Evolutionary conservation across 805 yeast species (phyloP), one percentile per base, ranked within the genome.

Genomic region (Sugiyamaella floridensis): DNA sequence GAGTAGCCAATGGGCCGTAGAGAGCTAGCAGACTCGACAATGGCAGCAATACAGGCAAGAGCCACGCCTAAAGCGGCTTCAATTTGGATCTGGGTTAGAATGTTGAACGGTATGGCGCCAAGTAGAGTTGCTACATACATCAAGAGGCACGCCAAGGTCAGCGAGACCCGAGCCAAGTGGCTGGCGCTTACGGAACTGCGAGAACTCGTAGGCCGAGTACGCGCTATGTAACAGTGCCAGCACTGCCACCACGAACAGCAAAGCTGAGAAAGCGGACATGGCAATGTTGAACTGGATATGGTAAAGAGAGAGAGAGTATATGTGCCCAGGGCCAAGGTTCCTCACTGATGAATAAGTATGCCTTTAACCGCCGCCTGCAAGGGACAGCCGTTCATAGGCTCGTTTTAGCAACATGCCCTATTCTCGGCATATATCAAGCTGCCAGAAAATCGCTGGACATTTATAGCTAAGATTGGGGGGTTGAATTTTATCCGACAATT

Each of bases 31-130:
- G 68, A 71, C 14, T 51, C 45, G 34, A 73, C 58, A 10, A 66
- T 59, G 10, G 72, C 62, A 9, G 68, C 69, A 18, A 72, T 55
- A 14, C 76, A 57, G 5, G 78, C 60, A 14, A 80, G 43, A 1
- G 74, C 53, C 6, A 81, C 68, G 1, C 83, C 83, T 4, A 77
- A 40, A 1, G 73, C 47, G 1, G 79, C 72, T 62, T 84, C 89
- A 15, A 78, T 48, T 32, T 71, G 63, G 20, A 84, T 73, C 67
- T 70, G 32, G 3, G 48, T 51, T 43, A 55, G 52, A 41, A 51
- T 45, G 46, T 40, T 10, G 15, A 44, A 14, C 26, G 16, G 16
- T n/a, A n/a, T n/a, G n/a, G n/a, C n/a, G n/a, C n/a, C n/a, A n/a
- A n/a, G n/a, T 5, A 41, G 40, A 10, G 18, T 11, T 37, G n/a